These are phyloP conservation scores for Dendrocalamus latiflorus DNA, from an alignment of 202 grass and related monocot species.

Conservation along the genomic window DNA sequence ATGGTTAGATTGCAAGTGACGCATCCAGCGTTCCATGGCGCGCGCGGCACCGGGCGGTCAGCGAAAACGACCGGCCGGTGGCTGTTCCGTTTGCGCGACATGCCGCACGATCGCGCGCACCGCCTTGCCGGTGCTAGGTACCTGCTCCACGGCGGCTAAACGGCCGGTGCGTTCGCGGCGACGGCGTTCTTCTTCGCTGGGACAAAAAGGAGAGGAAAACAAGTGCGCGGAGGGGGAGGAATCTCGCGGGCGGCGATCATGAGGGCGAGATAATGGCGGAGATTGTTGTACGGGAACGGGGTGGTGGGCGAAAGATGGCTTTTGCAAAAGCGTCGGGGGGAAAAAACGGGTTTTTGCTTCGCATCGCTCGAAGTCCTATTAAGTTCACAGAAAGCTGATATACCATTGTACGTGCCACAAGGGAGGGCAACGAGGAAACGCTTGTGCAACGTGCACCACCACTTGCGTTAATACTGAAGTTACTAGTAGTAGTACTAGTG, in stretches of 20 bases:
- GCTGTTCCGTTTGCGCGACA: neutral
- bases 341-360: neutral
- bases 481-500: neutral
- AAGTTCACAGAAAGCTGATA: too few relatives aligned
- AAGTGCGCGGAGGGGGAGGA: neutral
- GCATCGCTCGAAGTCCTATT: too few relatives aligned
- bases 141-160: neutral
- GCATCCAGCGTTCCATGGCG: conserved; percentile 10
- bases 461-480: neutral
- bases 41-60: neutral
- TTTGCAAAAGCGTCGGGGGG: conserved; percentile 25
- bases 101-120: neutral
- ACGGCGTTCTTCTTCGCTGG: neutral
- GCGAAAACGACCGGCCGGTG: neutral
- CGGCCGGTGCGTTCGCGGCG: neutral
- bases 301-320: conserved; percentile 17
- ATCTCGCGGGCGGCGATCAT: conserved; percentile 12
- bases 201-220: neutral
- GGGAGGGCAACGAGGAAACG: neutral
- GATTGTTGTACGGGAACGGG: conserved; percentile 2
- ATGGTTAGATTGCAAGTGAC: conserved; percentile 34
- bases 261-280: conserved; percentile 15
- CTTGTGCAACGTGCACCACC: neutral
- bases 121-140: neutral
- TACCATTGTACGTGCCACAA: too few relatives aligned